Conservation (phyloP, 495 filamentous ascomycete genomes). For the Hypoxylon fragiforme region DNA sequence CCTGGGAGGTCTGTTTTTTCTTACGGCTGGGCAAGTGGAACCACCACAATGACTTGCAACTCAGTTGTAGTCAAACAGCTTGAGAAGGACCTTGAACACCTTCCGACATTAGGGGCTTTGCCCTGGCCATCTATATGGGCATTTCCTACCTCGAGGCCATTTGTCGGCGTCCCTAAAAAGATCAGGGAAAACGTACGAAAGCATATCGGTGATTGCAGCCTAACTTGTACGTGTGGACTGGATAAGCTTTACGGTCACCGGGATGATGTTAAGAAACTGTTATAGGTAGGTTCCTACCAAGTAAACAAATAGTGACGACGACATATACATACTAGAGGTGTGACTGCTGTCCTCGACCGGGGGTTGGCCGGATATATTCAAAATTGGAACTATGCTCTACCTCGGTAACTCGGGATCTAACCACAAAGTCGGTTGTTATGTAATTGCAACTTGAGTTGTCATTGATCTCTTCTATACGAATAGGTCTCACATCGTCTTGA, state of each 20-base stretch:
- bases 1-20: constrained; percentile 39
- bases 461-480: too few relatives aligned
- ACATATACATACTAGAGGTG: too few relatives aligned
- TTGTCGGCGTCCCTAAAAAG: constrained; percentile 36
- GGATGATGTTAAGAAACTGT: constrained; percentile 27
- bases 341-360: too few relatives aligned
- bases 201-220: constrained; percentile 34
- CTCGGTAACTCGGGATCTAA: constrained; percentile 27
- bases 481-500: too few relatives aligned
- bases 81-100: constrained; percentile 34
- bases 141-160: constrained; percentile 36
- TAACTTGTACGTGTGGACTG: constrained; percentile 30
- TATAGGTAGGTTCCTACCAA: too few relatives aligned
- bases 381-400: constrained; percentile 2
- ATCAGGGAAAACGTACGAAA: constrained; percentile 19
- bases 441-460: constrained; percentile 7
- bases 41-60: constrained; percentile 40
- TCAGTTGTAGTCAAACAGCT: constrained; percentile 35
- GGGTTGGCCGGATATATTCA: too few relatives aligned
- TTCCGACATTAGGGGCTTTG: constrained; percentile 15
- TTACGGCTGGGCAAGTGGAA: constrained; percentile 36
- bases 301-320: too few relatives aligned
- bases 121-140: constrained; percentile 38
- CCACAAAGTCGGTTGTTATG: constrained; percentile 13
- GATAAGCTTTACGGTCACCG: constrained; percentile 27